Conservation (phyloP, 2,329 filamentous ascomycete species). For the Clarireedia hainanense region DNA sequence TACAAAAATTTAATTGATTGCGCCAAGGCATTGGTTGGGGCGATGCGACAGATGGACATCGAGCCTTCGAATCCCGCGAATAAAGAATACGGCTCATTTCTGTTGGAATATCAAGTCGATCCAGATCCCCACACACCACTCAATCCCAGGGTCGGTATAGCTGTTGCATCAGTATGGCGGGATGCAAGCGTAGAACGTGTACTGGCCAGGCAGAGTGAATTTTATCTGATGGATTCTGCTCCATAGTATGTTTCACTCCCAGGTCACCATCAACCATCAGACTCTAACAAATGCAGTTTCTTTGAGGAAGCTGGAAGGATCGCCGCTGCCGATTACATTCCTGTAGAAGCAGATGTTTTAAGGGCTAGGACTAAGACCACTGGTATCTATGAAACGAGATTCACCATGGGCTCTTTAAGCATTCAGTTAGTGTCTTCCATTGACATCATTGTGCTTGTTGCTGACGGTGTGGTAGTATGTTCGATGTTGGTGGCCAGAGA, state of each 20-base stretch:
- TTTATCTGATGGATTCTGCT: conserved; percentile 98
- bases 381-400: conserved; percentile 97
- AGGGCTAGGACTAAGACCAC: conserved; percentile 96
- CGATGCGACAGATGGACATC: conserved; percentile 87
- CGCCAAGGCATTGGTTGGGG: conserved; percentile 83
- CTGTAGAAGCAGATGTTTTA: conserved; percentile 89
- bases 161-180: conserved; percentile 81
- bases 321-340: conserved; percentile 75
- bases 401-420: conserved; percentile 96
- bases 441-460: background rate
- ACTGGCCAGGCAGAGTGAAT: conserved; percentile 92
- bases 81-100: conserved; percentile 66
- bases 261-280: no score
- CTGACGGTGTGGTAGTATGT: conserved; percentile 63
- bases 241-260: conserved; percentile 62
- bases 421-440: conserved; percentile 71
- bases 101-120: conserved; percentile 83
- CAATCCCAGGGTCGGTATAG: conserved; percentile 71
- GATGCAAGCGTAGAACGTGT: conserved; percentile 76
- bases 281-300: conserved; percentile 54
- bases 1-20: conserved; percentile 99
- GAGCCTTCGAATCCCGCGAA: conserved; percentile 66
- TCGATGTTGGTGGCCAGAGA: conserved; percentile 93
- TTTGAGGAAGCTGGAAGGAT: conserved; percentile 90
- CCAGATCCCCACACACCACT: conserved; percentile 82